A percentile compares a stretch with the other conserved stretches of the same genome.
Evolutionary conservation across 768 basidiomycete genomes (phyloP).

Genomic region (Boletus eberwhitei): DNA sequence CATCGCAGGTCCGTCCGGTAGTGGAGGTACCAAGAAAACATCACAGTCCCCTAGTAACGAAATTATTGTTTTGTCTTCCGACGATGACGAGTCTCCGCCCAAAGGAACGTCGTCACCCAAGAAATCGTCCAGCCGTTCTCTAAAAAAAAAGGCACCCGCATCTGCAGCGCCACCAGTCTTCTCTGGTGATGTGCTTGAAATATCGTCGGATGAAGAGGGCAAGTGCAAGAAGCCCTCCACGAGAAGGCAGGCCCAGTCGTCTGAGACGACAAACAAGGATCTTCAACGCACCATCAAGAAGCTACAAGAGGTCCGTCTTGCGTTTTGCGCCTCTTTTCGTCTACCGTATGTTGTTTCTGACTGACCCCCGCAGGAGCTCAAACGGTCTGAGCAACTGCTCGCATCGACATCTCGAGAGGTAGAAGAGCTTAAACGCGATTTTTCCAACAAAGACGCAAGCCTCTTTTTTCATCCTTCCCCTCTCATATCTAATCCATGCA

Average conservation of each 20-base stretch:
- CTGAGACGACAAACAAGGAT: conserved; percentile 10
- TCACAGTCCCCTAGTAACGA: conserved; percentile 18
- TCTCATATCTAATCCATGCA: neutral
- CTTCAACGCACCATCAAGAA: conserved; percentile 42
- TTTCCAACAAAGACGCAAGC: conserved; percentile 8
- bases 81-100: conserved; percentile 24
- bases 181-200: conserved; percentile 47
- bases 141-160: conserved; percentile 22
- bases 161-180: conserved; percentile 4
- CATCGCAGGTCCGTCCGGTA: conserved; percentile 2
- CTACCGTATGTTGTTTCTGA: neutral
- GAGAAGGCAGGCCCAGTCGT: conserved; percentile 17
- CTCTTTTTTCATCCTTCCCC: neutral
- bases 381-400: conserved; percentile 3
- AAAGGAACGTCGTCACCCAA: conserved; percentile 17
- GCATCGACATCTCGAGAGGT: conserved; percentile 14
- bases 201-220: conserved; percentile 54
- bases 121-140: conserved; percentile 1
- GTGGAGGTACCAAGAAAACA: conserved; percentile 13
- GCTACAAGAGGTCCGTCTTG: conserved; percentile 40
- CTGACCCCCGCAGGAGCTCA: conserved; percentile 18
- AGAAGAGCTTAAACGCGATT: conserved; percentile 20
- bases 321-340: neutral
- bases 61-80: conserved; percentile 36
- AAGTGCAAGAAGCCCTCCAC: conserved; percentile 2